Evolutionary conservation across 2,329 filamentous ascomycete genomes (phyloP).

Genomic region (Fusarium sp.): DNA sequence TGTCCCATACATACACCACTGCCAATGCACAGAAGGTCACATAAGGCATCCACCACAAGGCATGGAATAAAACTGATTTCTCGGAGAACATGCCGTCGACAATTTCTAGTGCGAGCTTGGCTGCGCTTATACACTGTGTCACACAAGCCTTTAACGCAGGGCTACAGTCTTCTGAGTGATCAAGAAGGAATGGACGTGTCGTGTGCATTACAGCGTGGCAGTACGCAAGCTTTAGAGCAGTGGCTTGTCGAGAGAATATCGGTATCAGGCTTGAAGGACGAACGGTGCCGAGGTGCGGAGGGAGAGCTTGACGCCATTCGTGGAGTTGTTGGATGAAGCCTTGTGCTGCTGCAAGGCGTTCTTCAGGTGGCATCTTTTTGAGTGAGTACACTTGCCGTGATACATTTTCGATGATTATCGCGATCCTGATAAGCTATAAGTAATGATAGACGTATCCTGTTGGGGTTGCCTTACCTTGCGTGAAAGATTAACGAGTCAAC

Average conservation of each 20-base stretch:
- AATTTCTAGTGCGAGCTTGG: constrained; percentile 49
- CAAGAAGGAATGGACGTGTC: constrained; percentile 63
- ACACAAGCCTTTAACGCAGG: constrained; percentile 40
- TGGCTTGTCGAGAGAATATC: constrained; percentile 58
- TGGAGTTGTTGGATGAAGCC: constrained; percentile 50
- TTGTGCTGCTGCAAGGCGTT: constrained; percentile 50
- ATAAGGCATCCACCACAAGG: constrained; percentile 64
- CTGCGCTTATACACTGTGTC: constrained; percentile 52
- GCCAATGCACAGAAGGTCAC: constrained; percentile 63
- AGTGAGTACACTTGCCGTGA: constrained; percentile 53
- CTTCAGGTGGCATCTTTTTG: constrained; percentile 46
- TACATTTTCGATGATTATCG: constrained; percentile 51
- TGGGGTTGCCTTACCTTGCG: constrained; percentile 44
- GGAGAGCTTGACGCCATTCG: constrained; percentile 52
- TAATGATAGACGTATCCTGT: not conserved
- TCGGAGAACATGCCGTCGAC: constrained; percentile 53
- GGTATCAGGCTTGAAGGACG: constrained; percentile 57
- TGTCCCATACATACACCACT: constrained; percentile 62
- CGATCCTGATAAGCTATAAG: constrained; percentile 37
- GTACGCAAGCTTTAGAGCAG: constrained; percentile 62
- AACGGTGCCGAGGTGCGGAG: constrained; percentile 54
- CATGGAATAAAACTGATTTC: constrained; percentile 50
- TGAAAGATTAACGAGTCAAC: constrained; percentile 58
- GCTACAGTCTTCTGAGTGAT: constrained; percentile 27
- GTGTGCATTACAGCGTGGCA: constrained; percentile 65